Evolutionary conservation across 2,329 filamentous ascomycete genomes (phyloP), one percentile per base, ranked within the genome.

Genomic region (Trichoderma atrobrunneum): DNA sequence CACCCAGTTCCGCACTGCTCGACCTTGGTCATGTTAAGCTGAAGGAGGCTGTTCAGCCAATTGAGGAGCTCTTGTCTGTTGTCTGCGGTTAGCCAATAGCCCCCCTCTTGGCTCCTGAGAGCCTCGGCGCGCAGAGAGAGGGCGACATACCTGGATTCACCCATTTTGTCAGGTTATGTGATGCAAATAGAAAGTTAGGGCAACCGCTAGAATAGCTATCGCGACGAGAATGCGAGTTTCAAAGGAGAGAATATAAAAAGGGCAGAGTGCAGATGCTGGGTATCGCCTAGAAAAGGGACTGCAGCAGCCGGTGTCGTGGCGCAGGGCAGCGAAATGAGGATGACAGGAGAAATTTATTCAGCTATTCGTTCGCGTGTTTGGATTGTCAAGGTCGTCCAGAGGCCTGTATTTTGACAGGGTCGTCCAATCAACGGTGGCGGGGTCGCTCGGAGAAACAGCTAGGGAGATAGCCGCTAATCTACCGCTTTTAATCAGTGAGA

Each of bases 1-100:
- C 75, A 98, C 95, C 95, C 96, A 80, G 95, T 98, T 82, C 96
- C 96, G 83, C 95, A 98, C 88, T 99, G 96, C 86, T 99, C 96
- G 82, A 99, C 94, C 85, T 98, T 98, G 79, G 93, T 98, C 79
- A 99, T 91, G 86, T 98, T 99, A 80, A 99, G 92, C 86, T 98
- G 94, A 66, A 99, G 91, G 74, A 99, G 92, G 88, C 93, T 95
- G 88, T 99, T 99, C 77, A 98, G 87, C 96, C 96, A 99, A 85
- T 91, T 89, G 78, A 99, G 88, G 78, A 99, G 90, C 86, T 99
- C 96, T 85, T 99, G 96, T 87, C 96, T 98, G 79, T 72, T 75
- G 36, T 72, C 70, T n/a, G 61, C 26, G n/a, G 24, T 14, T 36
- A 30, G 48, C 34, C 30, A 32, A n/a, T 56, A 18, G 21, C 56